A percentile compares a stretch with the other conserved stretches of the same genome.
Evolutionary conservation across 2,329 filamentous ascomycete genomes (phyloP).

Genomic region (Fusarium sp.): DNA sequence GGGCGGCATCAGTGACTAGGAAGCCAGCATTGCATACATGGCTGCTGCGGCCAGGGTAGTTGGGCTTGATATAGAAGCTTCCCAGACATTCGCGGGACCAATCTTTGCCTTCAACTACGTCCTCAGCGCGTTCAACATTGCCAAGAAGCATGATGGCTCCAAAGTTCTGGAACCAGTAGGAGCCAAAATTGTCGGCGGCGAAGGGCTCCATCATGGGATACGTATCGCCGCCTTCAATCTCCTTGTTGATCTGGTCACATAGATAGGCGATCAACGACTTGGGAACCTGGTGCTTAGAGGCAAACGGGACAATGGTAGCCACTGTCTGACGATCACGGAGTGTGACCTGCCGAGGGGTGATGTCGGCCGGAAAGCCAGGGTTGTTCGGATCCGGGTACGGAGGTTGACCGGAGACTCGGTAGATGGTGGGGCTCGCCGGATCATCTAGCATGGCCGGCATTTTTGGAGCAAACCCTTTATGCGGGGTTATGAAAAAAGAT

Average conservation of each 20-base stretch:
- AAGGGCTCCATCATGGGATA: conserved; percentile 88
- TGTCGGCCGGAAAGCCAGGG: conserved; percentile 74
- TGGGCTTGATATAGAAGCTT: conserved; percentile 94
- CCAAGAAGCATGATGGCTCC: conserved; percentile 89
- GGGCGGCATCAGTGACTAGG: conserved; percentile 77
- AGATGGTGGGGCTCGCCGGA: conserved; percentile 75
- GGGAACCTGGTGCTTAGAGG: conserved; percentile 81
- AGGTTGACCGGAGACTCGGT: conserved; percentile 73
- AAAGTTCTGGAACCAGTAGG: conserved; percentile 93
- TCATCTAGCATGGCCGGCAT: conserved; percentile 87
- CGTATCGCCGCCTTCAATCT: conserved; percentile 91
- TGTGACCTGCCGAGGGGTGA: conserved; percentile 80
- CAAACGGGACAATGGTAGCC: conserved; percentile 86
- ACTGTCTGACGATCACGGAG: conserved; percentile 86
- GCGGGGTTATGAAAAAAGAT: conserved; percentile 4
- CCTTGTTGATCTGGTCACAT: conserved; percentile 85
- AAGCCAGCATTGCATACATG: conserved; percentile 91
- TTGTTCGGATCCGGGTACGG: conserved; percentile 73
- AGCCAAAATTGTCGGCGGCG: conserved; percentile 77
- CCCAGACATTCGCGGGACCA: conserved; percentile 87
- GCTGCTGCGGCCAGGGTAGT: conserved; percentile 90
- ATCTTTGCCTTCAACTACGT: conserved; percentile 70
- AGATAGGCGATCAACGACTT: conserved; percentile 79
- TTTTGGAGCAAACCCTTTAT: conserved; percentile 42
- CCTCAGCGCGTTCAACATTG: conserved; percentile 72